Conservation (phyloP, 2,329 filamentous ascomycete species). For the Fusarium humuli region DNA sequence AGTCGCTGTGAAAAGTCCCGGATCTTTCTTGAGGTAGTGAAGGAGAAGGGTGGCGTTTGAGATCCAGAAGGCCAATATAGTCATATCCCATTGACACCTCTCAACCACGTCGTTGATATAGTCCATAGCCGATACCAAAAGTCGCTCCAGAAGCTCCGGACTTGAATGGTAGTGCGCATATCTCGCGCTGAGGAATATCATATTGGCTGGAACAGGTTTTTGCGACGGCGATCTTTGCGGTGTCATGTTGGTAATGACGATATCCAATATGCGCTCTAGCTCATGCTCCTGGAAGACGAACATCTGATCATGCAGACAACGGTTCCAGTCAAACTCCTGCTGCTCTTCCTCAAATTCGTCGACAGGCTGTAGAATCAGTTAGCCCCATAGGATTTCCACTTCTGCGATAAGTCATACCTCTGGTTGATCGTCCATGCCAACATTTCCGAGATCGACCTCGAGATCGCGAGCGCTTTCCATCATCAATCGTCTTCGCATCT, state of each 20-base stretch:
- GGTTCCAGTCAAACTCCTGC: constrained; percentile 95
- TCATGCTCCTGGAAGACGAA: constrained; percentile 98
- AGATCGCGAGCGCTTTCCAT: constrained; percentile 99
- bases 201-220: constrained; percentile 96
- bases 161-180: constrained; percentile 98
- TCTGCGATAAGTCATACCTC: constrained; percentile 70
- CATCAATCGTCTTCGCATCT: constrained; percentile 96
- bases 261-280: constrained; percentile 89
- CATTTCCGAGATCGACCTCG: constrained; percentile 94
- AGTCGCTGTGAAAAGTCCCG: constrained; percentile 82
- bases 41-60: constrained; percentile 96
- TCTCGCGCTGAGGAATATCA: constrained; percentile 93
- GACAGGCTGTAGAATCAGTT: constrained; percentile 60
- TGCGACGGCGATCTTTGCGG: constrained; percentile 95
- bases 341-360: constrained; percentile 89
- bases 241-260: constrained; percentile 98
- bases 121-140: constrained; percentile 89
- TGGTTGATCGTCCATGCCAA: constrained; percentile 94
- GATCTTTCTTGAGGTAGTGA: constrained; percentile 96
- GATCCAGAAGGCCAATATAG: constrained; percentile 97
- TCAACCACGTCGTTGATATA: constrained; percentile 99
- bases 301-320: constrained; percentile 98
- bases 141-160: constrained; percentile 80
- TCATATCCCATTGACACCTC: constrained; percentile 98
- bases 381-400: neutral